phyloP scores from a whole-genome alignment of 169 alveolate species.

The Toxoplasma gondii region DNA sequence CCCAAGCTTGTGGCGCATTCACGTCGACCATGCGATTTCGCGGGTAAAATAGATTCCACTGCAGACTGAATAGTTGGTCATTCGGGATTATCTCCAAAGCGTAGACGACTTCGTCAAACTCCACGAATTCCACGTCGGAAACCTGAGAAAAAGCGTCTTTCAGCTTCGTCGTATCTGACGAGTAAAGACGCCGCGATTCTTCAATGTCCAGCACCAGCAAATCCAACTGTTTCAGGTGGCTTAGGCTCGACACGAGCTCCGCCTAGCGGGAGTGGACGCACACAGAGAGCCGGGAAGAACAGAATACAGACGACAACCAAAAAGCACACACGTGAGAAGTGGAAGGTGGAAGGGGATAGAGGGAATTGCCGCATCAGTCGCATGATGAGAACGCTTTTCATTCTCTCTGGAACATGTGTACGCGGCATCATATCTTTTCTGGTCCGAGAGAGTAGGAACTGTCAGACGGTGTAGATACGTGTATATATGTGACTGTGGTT shows the following conservation, averaged over 20 bases:
- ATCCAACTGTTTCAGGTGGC: background rate
- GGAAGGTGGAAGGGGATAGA: too few relatives aligned
- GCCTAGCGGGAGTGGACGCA: background rate
- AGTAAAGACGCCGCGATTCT: background rate
- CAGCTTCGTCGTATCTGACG: background rate
- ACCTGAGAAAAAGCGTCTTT: background rate
- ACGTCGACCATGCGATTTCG: slow-evolving; percentile 27
- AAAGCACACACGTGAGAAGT: background rate
- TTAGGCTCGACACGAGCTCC: background rate
- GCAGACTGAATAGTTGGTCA: slow-evolving; percentile 34
- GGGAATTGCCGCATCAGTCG: too few relatives aligned
- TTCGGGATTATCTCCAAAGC: slow-evolving; percentile 35
- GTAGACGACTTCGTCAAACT: slow-evolving; percentile 30
- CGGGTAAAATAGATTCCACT: slow-evolving; percentile 43
- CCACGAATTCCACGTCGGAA: slow-evolving; percentile 24
- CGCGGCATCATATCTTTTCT: background rate
- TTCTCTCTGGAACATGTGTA: background rate
- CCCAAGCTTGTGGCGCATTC: slow-evolving; percentile 26
- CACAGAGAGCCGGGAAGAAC: background rate
- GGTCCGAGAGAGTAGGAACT: too few relatives aligned
- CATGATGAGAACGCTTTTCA: background rate
- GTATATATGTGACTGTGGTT: background rate
- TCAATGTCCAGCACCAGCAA: background rate
- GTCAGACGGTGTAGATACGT: background rate
- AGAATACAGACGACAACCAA: background rate